Evolutionary conservation across 768 basidiomycete species (phyloP).

Genomic region (Gelatoporia subvermispora): DNA sequence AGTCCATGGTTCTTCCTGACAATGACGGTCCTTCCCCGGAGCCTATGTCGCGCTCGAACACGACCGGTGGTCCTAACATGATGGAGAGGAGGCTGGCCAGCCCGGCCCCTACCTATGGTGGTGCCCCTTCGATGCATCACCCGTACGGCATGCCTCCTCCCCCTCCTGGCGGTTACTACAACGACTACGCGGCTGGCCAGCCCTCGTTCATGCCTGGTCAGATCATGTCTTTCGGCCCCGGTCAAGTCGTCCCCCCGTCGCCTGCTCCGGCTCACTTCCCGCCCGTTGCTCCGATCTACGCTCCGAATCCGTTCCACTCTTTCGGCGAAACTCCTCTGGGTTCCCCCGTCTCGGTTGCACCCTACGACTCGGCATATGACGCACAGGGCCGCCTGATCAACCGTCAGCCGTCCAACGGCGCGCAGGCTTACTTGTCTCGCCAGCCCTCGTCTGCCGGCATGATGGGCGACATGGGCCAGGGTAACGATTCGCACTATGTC

Average conservation of each 20-base stretch:
- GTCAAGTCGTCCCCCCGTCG: constrained; percentile 25
- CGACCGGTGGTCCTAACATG: constrained; percentile 38
- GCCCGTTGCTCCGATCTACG: constrained; percentile 17
- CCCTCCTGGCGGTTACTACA: constrained; percentile 8
- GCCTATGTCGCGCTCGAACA: constrained; percentile 32
- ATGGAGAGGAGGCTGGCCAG: constrained; percentile 39
- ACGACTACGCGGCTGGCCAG: not conserved
- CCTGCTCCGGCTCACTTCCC: constrained; percentile 6
- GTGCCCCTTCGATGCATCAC: not conserved
- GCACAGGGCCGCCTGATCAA: constrained; percentile 21
- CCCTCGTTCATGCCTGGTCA: constrained; percentile 1
- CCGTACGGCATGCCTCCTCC: not conserved
- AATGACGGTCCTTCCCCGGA: constrained; percentile 31
- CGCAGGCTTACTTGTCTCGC: constrained; percentile 5
- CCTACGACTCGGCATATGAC: constrained; percentile 24
- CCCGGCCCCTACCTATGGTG: constrained; percentile 9
- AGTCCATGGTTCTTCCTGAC: constrained; percentile 55
- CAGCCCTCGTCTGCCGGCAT: constrained; percentile 21
- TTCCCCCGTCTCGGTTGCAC: constrained; percentile 26
- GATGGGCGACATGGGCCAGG: constrained; percentile 8
- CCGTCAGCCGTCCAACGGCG: constrained; percentile 10
- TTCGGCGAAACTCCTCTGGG: constrained; percentile 34
- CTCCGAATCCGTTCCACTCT: constrained; percentile 35
- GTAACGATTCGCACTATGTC: constrained; percentile 44
- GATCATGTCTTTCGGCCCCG: constrained; percentile 29